Evolutionary conservation across 2,329 filamentous ascomycete species (phyloP).

Genomic region (Monilinia fructigena): DNA sequence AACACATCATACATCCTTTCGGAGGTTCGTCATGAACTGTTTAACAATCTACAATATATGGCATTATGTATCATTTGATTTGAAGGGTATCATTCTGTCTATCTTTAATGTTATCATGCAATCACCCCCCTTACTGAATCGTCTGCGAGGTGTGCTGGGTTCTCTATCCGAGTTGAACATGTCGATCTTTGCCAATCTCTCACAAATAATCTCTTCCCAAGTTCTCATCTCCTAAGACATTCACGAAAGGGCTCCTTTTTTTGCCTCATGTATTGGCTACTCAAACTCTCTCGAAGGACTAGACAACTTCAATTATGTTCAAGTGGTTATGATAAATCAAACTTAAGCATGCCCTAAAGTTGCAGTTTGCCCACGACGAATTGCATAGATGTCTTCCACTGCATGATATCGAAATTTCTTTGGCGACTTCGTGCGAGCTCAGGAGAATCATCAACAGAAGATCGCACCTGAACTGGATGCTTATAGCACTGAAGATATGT

Average conservation of each 20-base stretch:
- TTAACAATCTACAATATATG: not conserved
- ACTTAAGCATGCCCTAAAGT: not conserved
- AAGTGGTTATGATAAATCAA: not conserved
- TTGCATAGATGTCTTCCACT: not conserved
- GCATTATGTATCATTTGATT: not conserved
- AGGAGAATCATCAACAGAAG: conserved; percentile 1
- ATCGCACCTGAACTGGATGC: not conserved
- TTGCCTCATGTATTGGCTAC: not conserved
- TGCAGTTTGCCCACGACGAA: not conserved
- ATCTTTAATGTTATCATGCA: not conserved
- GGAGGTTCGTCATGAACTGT: not conserved
- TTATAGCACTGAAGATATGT: not conserved
- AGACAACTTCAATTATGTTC: not conserved
- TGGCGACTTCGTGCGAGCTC: not conserved
- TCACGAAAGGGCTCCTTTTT: not conserved
- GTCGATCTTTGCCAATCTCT: not conserved
- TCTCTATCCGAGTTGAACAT: not conserved
- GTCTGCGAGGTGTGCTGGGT: not conserved
- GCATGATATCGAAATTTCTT: not conserved
- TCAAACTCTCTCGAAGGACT: no score
- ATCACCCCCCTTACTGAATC: not conserved
- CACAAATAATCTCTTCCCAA: not conserved
- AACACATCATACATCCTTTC: not conserved
- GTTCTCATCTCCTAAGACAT: not conserved
- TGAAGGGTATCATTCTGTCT: not conserved